Base-by-base conservation (phyloP, 345 rosid species). In the Brassica cretica region DNA sequence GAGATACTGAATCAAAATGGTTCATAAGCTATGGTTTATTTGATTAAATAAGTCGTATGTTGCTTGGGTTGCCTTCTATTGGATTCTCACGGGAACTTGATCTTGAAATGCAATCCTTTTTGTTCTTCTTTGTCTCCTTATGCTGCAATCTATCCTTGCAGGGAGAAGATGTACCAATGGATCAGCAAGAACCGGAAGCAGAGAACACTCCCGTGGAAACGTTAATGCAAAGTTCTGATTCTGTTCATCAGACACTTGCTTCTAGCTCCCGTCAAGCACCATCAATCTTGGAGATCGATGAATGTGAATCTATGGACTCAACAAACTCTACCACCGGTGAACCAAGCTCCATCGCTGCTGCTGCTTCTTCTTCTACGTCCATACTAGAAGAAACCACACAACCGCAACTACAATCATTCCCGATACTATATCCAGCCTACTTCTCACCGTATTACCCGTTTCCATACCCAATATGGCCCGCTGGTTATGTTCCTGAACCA, bases 271-370 rank as follows among this genome's bases (percentile, higher is more conserved):
- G 89, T 78, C 81, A 87, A 53, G 75, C 78, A 15, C 75, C 83
- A 2, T 71, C 83, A 1, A 80, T 80, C 64, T 75, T 91, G 82
- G 97, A 91, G 30, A 75, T 75, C 14, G 96, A 90, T 81, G 97
- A 90, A 86, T 89, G 91, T 58, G 97, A 93, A 80, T 93, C 99
- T 24, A 95, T 95, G 99, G 96, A 95, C 78, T 93, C 99, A 19
- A 85, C 91, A 77, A 89, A 89, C 87, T 90, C 98, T 8, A 90
- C 89, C 11, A 87, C 82, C 0, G 91, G 87, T 63, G 97, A 93
- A 39, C 75, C 88, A 32, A 71, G 75, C 5, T 60, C 69, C 25
- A 11, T 87, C 2, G 64, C 72, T 55, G 82, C 76, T 64, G 76
- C 74, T 64, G 76, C 75, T 24, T 25, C 82, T 49, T 73, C 78